phyloP scores from a whole-genome alignment of 345 rosid species.

The Ailanthus altissimus region DNA sequence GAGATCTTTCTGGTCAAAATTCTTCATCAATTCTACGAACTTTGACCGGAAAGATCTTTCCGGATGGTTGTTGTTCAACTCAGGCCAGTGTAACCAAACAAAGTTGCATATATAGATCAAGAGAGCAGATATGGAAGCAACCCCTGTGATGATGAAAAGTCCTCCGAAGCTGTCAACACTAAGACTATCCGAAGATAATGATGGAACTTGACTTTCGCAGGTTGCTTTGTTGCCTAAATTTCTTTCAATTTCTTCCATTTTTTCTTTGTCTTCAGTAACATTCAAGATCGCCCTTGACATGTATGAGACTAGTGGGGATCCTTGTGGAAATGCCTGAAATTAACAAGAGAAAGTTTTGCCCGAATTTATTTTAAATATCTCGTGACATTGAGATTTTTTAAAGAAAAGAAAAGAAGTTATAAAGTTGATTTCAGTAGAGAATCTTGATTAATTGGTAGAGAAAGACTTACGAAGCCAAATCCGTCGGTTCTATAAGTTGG shows the following conservation, averaged over 20 bases:
- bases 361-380: no score
- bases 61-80: background rate
- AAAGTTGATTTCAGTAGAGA: background rate
- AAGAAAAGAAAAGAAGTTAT: background rate
- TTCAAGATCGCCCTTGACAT: conserved; percentile 48
- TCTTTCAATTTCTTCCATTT: conserved; percentile 27
- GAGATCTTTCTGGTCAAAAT: conserved; percentile 8
- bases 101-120: conserved; percentile 24
- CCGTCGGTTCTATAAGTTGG: conserved; percentile 33
- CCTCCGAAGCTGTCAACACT: conserved; percentile 43
- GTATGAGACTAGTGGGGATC: conserved; percentile 38
- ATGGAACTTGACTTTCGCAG: conserved; percentile 21
- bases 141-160: conserved; percentile 43
- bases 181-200: conserved; percentile 34
- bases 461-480: conserved; percentile 26
- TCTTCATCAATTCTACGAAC: background rate
- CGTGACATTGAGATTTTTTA: no score
- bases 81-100: conserved; percentile 16
- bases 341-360: background rate
- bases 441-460: background rate
- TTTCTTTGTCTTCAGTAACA: conserved; percentile 33
- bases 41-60: conserved; percentile 4
- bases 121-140: conserved; percentile 38
- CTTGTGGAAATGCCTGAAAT: conserved; percentile 39
- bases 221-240: background rate